Evolutionary conservation across 352 stramenopile genomes (phyloP), one percentile per base, ranked within the genome.

Genomic region (Globisporangium cylindrosporum): DNA sequence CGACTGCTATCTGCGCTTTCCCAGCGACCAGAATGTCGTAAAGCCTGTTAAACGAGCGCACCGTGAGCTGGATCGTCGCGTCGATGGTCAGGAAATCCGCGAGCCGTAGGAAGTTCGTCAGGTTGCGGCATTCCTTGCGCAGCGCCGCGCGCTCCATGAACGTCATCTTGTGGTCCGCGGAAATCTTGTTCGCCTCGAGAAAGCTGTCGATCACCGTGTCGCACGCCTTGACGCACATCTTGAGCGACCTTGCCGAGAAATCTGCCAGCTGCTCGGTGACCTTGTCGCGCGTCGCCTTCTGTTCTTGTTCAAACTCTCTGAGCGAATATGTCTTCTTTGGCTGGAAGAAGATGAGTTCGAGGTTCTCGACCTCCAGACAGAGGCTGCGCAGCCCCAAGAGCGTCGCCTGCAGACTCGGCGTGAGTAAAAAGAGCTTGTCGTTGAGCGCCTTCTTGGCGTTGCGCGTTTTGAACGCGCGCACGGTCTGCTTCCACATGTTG

Each of bases 111-210:
- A 98, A 98, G 48, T 94, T 93, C 2, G 92, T 98, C 22, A 98
- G 73, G 46, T 82, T 92, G 4, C 90, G 88, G 67, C 94, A 98
- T 60, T 98, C 91, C 49, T 93, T 94, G 3, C 94, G 86, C 48
- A 98, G 67, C 3, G 89, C 87, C 1, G 95, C 94, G 20, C 93
- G 79, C 73, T 98, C 95, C 94, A 98, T 98, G 72, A 98, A 98
- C 6, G 93, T 98, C 94, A 98, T 98, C 55, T 96, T 97, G 73
- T 97, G 91, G 56, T 98, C 90, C 0, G 92, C 79, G 0, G 90
- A 86, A 71, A 98, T 98, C 51, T 96, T 94, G 78, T 98, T 98
- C 10, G 77, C 73, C 38, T 79, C 79, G 24, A 98, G 77, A 58
- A 98, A 98, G 15, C 68, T 62, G 64, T 98, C 94, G 24, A 98